Conservation (phyloP, 106 monocot genomes). For the Dactylorhiza incarnata region DNA sequence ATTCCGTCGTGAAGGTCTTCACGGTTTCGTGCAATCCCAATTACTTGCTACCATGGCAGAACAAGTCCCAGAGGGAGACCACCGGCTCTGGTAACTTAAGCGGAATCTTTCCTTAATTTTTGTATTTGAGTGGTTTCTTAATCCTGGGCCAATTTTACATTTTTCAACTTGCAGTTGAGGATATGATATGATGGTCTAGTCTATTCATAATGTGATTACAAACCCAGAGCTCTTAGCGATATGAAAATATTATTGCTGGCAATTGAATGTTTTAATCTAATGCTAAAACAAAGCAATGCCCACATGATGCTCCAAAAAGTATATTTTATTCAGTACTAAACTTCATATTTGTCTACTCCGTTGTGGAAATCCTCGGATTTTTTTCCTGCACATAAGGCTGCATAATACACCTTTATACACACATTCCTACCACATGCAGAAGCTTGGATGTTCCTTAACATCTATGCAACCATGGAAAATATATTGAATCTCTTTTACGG, state of each 20-base stretch:
- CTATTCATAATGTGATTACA: neutral
- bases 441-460: neutral
- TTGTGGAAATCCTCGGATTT: neutral
- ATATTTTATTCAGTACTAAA: neutral
- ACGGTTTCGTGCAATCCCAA: conserved; percentile 92
- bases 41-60: conserved; percentile 98
- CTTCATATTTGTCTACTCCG: neutral
- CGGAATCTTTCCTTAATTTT: neutral
- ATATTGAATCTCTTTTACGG: neutral
- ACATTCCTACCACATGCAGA: neutral
- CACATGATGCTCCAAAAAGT: neutral
- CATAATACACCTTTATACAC: neutral
- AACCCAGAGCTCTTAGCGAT: neutral
- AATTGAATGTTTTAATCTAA: neutral
- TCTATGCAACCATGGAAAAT: neutral
- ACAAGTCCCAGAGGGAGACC: conserved; percentile 91
- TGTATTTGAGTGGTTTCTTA: neutral
- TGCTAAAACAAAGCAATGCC: neutral
- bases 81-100: conserved; percentile 70
- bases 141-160: no score
- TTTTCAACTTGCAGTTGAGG: neutral
- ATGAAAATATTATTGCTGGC: neutral
- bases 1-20: conserved; percentile 97
- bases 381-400: neutral
- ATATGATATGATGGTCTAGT: neutral